Evolutionary conservation across 2,329 filamentous ascomycete genomes (phyloP).

Genomic region (Epichloe brachyelytri): DNA sequence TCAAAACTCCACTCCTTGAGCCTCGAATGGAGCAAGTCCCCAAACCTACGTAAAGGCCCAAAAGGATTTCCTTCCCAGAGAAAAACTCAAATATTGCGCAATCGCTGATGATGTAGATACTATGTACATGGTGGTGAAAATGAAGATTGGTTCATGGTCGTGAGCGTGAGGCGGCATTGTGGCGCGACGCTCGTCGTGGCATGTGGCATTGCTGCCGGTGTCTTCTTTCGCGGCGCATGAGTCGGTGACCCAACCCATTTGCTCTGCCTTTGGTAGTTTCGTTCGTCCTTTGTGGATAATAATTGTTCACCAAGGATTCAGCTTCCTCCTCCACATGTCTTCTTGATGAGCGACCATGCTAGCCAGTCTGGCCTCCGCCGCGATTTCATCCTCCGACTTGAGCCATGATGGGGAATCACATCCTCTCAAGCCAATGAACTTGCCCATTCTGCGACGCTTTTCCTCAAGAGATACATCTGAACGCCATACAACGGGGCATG

Average conservation of each 20-base stretch:
- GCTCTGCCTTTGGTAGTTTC: no score
- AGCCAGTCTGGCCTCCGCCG: conserved; percentile 28
- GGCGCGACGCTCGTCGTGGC: background rate
- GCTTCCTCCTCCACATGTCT: conserved; percentile 35
- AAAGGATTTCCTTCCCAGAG: background rate
- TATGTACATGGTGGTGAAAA: conserved; percentile 2
- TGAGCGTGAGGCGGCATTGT: background rate
- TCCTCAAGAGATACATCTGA: conserved; percentile 42
- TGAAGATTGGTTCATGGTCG: background rate
- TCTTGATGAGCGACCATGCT: conserved; percentile 25
- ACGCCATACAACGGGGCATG: conserved; percentile 53
- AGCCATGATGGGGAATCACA: conserved; percentile 26
- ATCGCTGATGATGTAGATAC: conserved; percentile 2
- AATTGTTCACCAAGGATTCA: conserved; percentile 15
- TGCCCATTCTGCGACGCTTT: conserved; percentile 59
- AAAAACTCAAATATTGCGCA: background rate
- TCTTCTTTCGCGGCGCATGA: background rate
- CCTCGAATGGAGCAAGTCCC: background rate
- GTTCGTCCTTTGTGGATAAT: no score
- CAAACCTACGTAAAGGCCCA: background rate
- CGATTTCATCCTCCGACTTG: conserved; percentile 35
- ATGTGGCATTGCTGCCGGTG: conserved; percentile 3
- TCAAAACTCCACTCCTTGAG: background rate
- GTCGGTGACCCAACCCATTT: background rate
- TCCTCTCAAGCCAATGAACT: conserved; percentile 60